Percentiles rank a stretch among this genome's conserved stretches.
Evolutionary conservation across 768 basidiomycete species (phyloP).

Genomic region (Leccinellum luteum): DNA sequence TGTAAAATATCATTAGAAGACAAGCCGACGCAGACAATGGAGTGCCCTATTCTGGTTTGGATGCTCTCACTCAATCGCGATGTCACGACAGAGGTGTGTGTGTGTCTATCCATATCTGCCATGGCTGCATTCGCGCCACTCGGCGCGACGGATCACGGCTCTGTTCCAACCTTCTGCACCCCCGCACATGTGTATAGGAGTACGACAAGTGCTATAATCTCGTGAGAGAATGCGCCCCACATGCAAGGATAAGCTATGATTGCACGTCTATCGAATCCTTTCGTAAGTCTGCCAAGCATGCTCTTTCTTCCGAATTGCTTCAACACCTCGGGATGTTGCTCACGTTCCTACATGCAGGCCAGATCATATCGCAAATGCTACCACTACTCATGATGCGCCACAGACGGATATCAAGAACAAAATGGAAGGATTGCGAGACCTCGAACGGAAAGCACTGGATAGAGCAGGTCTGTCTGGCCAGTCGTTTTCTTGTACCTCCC

Average conservation of each 20-base stretch:
- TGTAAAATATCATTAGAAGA: constrained; percentile 4
- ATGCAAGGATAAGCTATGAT: constrained; percentile 51
- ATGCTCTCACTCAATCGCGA: constrained; percentile 77
- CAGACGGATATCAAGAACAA: constrained; percentile 69
- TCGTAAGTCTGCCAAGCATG: constrained; percentile 44
- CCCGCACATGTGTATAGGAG: constrained; percentile 46
- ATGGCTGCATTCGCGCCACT: background rate
- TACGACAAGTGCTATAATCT: constrained; percentile 66
- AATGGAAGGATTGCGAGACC: constrained; percentile 67
- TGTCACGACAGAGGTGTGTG: constrained; percentile 61
- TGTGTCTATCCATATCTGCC: background rate
- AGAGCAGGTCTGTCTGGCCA: constrained; percentile 56
- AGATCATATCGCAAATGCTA: constrained; percentile 69
- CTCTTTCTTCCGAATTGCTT: background rate
- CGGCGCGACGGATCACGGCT: constrained; percentile 1
- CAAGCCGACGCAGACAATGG: constrained; percentile 28
- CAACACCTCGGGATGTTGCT: background rate
- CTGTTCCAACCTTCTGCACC: background rate
- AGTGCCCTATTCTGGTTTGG: constrained; percentile 75
- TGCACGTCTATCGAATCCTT: constrained; percentile 62
- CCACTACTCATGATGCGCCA: constrained; percentile 86
- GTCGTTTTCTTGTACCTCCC: background rate
- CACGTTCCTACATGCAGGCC: constrained; percentile 40
- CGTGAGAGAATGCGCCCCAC: constrained; percentile 57
- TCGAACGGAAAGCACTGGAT: constrained; percentile 77